Conservation (phyloP, 2,329 filamentous ascomycete genomes). For the Macrophomina tecta region DNA sequence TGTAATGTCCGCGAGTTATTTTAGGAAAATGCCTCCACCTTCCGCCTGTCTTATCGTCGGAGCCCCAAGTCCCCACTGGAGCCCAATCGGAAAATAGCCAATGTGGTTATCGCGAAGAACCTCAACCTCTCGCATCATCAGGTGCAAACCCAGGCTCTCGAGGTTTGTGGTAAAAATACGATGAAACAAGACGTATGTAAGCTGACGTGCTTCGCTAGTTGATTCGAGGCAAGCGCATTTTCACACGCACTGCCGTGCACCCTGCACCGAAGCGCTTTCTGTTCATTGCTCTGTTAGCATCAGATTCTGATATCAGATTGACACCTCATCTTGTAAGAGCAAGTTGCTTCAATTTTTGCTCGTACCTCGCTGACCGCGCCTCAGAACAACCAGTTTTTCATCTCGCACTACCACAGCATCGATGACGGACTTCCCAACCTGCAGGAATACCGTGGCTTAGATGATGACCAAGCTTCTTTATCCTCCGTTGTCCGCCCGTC, state of each 20-base stretch:
- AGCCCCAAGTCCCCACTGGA: slow-evolving; percentile 26
- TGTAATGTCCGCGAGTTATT: not conserved
- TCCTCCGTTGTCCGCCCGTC: slow-evolving; percentile 47
- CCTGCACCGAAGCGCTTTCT: slow-evolving; percentile 78
- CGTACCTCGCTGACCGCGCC: slow-evolving; percentile 46
- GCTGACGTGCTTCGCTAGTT: slow-evolving; percentile 63
- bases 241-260: slow-evolving; percentile 75
- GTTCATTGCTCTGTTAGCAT: slow-evolving; percentile 74
- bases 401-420: slow-evolving; percentile 82
- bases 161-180: slow-evolving; percentile 47
- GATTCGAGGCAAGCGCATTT: slow-evolving; percentile 78
- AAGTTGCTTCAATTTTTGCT: not conserved
- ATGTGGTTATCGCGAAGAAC: slow-evolving; percentile 81
- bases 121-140: slow-evolving; percentile 74
- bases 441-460: slow-evolving; percentile 59
- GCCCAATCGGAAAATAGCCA: slow-evolving; percentile 67
- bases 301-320: slow-evolving; percentile 42
- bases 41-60: slow-evolving; percentile 9
- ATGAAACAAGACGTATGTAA: slow-evolving; percentile 9
- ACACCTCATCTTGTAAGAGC: slow-evolving; percentile 49
- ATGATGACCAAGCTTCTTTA: slow-evolving; percentile 40
- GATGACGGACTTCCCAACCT: slow-evolving; percentile 76
- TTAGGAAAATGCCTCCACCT: slow-evolving; percentile 17
- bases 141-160: slow-evolving; percentile 80
- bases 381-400: slow-evolving; percentile 82